Base-by-base conservation (phyloP, 169 alveolate species). In the Eimeria mitis region DNA sequence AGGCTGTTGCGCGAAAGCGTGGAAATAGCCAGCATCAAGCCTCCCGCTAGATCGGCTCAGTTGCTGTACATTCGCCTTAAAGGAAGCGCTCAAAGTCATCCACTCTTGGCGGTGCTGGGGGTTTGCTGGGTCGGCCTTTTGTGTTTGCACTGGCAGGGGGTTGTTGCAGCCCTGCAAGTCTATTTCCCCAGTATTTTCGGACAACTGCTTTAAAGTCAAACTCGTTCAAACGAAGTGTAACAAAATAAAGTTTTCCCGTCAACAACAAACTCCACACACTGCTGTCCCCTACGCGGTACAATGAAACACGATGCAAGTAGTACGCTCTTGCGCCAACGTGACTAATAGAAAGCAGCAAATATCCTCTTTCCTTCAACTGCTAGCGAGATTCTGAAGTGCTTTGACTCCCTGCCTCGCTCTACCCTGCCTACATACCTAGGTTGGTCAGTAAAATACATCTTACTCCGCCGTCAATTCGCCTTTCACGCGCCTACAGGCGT, bases 121-220 rank as follows among this genome's bases (percentile, higher is more conserved):
- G 49, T 85, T 37, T 85, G 54, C 61, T 85, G 91, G 91, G 49
- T 40, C 0, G 78, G 91, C 49, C 91, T 85, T 9, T 23, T 85
- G 59, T 85, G 91, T 37, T 21, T 85, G 65, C 78, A 85, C 61
- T 85, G 91, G 91, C 91, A 47, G 42, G 91, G 91, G 19, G 78
- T 85, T 19, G 44, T 85, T 59, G 91, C 76, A 61, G 63, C 91
- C 37, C 78, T 85, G 59, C 91, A 61, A 61, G 61, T 85, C 25
- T 85, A 85, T 63, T 85, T 85, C 79, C 91, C 91, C 42, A 56
- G 61, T 8, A 42, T 85, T 21, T 85, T 85, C 59, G 91, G 91
- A 37, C 61, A 49, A 34, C 70, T 81, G 40, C 23, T 68, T 68
- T 68, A 68, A 23, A 1, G 9, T 63, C 11, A 19, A 63, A 19